Percentiles rank a stretch among this genome's conserved stretches.
phyloP scores from a whole-genome alignment of 169 alveolate genomes.

The Plasmodium falciparum region DNA sequence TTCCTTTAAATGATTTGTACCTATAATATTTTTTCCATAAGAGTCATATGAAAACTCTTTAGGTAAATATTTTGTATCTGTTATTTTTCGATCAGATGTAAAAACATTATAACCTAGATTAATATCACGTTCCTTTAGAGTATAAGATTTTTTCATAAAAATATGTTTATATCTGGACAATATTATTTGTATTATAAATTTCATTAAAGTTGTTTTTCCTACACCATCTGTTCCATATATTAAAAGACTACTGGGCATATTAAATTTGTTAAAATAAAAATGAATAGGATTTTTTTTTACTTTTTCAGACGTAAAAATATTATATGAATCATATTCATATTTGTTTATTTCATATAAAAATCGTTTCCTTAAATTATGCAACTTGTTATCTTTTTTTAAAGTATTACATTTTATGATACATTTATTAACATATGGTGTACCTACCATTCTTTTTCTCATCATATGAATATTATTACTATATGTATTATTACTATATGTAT shows the following conservation, averaged over 20 bases:
- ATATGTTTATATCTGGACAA: slow-evolving; percentile 44
- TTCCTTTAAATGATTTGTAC: not conserved
- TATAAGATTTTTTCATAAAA: not conserved
- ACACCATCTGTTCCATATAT: slow-evolving; percentile 70
- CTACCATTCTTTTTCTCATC: not conserved
- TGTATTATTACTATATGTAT: no score
- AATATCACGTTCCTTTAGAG: not conserved
- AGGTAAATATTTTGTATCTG: not conserved
- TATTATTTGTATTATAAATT: slow-evolving; percentile 33
- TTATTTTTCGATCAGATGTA: slow-evolving; percentile 1
- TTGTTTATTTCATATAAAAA: slow-evolving; percentile 24
- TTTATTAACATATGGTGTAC: not conserved
- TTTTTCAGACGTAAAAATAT: slow-evolving; percentile 37
- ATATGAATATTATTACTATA: not conserved
- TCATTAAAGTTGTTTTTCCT: slow-evolving; percentile 68
- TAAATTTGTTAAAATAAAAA: slow-evolving; percentile 61
- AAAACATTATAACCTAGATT: not conserved
- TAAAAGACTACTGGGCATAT: slow-evolving; percentile 52
- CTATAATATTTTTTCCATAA: not conserved
- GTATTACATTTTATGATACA: not conserved
- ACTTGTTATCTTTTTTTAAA: not conserved
- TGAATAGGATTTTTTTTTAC: slow-evolving; percentile 18
- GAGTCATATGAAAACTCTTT: not conserved
- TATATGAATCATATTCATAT: slow-evolving; percentile 54
- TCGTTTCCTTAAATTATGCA: slow-evolving; percentile 16